Evolutionary conservation across 306 rosid species (phyloP).

Genomic region (Malus fusca): DNA sequence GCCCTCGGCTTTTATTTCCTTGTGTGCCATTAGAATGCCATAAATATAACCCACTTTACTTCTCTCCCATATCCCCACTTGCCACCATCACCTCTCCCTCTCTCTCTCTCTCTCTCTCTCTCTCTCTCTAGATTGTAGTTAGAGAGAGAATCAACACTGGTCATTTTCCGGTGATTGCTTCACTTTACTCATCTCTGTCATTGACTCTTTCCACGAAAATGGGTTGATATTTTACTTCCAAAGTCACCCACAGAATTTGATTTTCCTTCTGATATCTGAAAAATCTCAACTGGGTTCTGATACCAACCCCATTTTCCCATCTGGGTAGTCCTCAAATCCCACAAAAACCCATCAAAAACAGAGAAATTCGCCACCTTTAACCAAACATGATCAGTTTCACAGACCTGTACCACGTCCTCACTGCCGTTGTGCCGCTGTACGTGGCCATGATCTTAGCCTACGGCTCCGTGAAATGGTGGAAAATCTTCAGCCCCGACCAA

Average conservation of each 20-base stretch:
- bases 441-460: slow-evolving; percentile 83
- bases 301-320: not conserved
- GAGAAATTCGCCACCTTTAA: not conserved
- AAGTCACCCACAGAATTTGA: not conserved
- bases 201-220: not conserved
- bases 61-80: not conserved
- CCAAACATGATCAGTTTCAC: slow-evolving; percentile 37
- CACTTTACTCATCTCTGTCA: not conserved
- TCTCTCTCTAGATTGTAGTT: not conserved
- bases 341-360: not conserved
- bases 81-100: not conserved
- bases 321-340: not conserved
- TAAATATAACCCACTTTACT: slow-evolving; percentile 14
- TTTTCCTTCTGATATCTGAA: not conserved
- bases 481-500: slow-evolving; percentile 77
- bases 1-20: slow-evolving; percentile 28
- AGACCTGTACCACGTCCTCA: slow-evolving; percentile 78
- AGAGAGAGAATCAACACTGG: not conserved
- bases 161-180: not conserved
- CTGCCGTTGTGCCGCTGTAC: slow-evolving; percentile 77
- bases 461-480: slow-evolving; percentile 90
- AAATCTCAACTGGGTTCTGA: not conserved
- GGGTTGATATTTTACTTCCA: not conserved
- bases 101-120: not conserved
- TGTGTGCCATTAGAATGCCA: slow-evolving; percentile 42